Base-by-base conservation (phyloP, 306 rosid genomes). In the Castanopsis chinensis region DNA sequence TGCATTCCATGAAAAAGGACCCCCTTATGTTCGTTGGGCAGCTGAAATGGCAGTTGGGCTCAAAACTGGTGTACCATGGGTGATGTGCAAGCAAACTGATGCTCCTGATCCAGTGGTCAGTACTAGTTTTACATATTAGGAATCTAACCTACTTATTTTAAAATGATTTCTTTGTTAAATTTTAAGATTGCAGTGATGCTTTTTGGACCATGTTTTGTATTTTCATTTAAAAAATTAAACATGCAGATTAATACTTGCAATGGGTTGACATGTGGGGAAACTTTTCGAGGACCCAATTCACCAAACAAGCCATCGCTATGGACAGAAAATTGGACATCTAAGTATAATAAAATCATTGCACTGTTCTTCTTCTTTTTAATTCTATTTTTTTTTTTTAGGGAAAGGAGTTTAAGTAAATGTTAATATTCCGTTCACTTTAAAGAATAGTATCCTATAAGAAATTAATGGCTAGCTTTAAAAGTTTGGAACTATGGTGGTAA, bases 321-420 rank as follows among this genome's bases (percentile, higher is more conserved):
- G 97, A 92, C 96, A 10, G 98, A 94, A 83, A 89, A 92, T 12
- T 94, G 97, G 98, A 90, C 93, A 0, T 88, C 94, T 71, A 83
- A 87, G 97, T 92, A 88, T 19, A 81, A 12, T 53, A 41, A 11
- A 23, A 21, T 79, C 59, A 11, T 57, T n/a, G 21, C 6, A 15
- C 5, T 37, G 14, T 37, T 8, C 2, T 52, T 72, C 7, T 6
- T 67, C 7, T 33, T 18, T 18, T 33, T 11, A 0, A 70, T 58
- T 37, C 18, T 27, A 12, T 19, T 2, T 10, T 0, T 25, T 5
- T 8, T 53, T 0, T 61, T 51, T 3, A 10, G 53, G 53, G 53
- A 4, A 49, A 13, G 17, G 17, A 49, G 17, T 49, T 12, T 49
- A 49, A 49, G 53, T 49, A 49, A 49, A 12, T 12, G 17, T 49